Percentiles rank a stretch among this genome's conserved stretches.
Evolutionary conservation across 176 grass and related monocot species (phyloP).

Genomic region (Elaeis guineensis): DNA sequence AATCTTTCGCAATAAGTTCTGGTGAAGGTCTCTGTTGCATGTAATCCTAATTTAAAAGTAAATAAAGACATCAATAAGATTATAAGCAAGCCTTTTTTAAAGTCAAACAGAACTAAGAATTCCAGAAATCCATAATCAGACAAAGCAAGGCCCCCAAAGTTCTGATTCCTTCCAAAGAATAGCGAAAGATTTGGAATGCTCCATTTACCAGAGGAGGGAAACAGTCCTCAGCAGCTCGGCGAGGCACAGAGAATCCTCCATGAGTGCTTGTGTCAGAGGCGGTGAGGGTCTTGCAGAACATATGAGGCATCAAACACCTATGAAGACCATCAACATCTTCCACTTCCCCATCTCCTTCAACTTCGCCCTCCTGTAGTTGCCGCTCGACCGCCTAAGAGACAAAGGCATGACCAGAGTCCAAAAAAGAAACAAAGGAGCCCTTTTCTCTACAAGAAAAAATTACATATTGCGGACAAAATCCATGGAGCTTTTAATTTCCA

Average conservation of each 20-base stretch:
- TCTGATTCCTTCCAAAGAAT: no score
- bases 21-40: constrained; percentile 70
- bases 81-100: no score
- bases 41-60: constrained; percentile 46
- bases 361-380: constrained; percentile 19
- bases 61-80: constrained; percentile 2
- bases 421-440: not conserved
- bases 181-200: not conserved
- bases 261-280: constrained; percentile 93
- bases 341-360: constrained; percentile 27
- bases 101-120: no score
- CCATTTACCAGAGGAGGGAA: constrained; percentile 74
- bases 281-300: constrained; percentile 97
- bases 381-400: constrained; percentile 18
- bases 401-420: not conserved
- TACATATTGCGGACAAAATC: no score
- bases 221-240: constrained; percentile 92
- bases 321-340: constrained; percentile 32
- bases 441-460: no score
- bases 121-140: no score
- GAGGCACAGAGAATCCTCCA: constrained; percentile 86
- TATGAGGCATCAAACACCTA: constrained; percentile 52
- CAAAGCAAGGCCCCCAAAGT: no score
- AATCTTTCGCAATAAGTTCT: constrained; percentile 81
- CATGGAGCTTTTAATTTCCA: no score